phyloP scores from a whole-genome alignment of 1,284 basidiomycete genomes.

The Boletus semigastroideus region DNA sequence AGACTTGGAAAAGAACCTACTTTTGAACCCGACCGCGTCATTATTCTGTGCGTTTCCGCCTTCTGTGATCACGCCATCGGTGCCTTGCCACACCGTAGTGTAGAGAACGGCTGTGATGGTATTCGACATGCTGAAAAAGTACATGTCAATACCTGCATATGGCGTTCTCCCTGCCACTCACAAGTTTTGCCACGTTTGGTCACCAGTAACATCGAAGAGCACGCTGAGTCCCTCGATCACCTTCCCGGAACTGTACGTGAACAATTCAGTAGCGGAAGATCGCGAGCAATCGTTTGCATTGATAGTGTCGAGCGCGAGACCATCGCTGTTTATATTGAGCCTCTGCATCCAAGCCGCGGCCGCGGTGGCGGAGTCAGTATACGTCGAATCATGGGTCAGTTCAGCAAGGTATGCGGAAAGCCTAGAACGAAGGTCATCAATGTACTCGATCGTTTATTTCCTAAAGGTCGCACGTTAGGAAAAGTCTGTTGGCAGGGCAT shows the following conservation, averaged over 20 bases:
- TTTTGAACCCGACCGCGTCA: constrained; percentile 24
- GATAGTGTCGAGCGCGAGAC: constrained; percentile 48
- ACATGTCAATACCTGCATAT: background rate
- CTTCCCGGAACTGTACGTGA: constrained; percentile 55
- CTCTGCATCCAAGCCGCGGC: constrained; percentile 46
- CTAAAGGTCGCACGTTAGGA: constrained; percentile 22
- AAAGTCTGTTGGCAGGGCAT: constrained; percentile 3
- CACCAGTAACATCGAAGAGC: constrained; percentile 41
- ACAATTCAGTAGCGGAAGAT: constrained; percentile 42
- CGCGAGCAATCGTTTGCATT: constrained; percentile 44
- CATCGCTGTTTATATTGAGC: constrained; percentile 42
- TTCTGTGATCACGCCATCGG: constrained; percentile 50
- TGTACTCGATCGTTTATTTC: background rate
- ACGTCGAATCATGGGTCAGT: constrained; percentile 34
- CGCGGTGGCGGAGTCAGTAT: constrained; percentile 44
- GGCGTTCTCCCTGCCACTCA: constrained; percentile 19
- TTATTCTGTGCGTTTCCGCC: constrained; percentile 41
- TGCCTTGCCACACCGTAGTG: constrained; percentile 43
- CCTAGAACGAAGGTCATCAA: constrained; percentile 22
- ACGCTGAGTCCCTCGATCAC: constrained; percentile 50
- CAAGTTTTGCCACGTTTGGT: constrained; percentile 41
- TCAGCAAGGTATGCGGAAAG: constrained; percentile 49
- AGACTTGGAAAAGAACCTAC: background rate
- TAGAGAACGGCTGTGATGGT: constrained; percentile 41
- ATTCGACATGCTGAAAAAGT: constrained; percentile 37